A percentile compares a stretch with the other conserved stretches of the same genome.
Evolutionary conservation across 257 asterid species (phyloP).

Genomic region (Solanum chaucha): DNA sequence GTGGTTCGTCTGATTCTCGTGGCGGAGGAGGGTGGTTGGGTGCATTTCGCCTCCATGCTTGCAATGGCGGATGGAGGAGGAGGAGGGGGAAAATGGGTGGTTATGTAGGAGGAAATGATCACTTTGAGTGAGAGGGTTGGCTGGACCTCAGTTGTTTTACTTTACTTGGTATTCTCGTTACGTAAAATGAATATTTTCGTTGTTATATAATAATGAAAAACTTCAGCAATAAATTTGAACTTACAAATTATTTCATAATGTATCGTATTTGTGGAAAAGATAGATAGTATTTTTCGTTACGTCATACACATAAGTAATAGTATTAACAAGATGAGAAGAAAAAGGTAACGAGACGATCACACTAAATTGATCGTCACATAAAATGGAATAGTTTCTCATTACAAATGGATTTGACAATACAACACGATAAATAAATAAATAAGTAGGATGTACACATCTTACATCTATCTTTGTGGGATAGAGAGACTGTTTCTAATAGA

Average conservation of each 20-base stretch:
- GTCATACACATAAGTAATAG: not conserved
- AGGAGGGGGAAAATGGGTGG: not conserved
- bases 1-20: conserved; percentile 25
- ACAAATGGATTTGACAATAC: not conserved
- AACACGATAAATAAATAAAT: no score
- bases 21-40: conserved; percentile 15
- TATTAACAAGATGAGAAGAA: not conserved
- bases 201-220: not conserved
- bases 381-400: not conserved
- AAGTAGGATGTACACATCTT: not conserved
- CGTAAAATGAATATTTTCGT: not conserved
- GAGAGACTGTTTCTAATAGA: not conserved
- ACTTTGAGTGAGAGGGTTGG: not conserved
- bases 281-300: no score
- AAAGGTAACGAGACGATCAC: not conserved
- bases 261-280: not conserved
- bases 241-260: not conserved
- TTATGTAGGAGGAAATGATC: not conserved
- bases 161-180: no score
- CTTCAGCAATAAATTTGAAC: not conserved
- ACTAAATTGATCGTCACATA: not conserved
- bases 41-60: conserved; percentile 24
- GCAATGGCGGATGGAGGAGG: not conserved
- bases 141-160: not conserved
- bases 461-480: no score